phyloP scores from a whole-genome alignment of 2,329 filamentous ascomycete genomes.

The Penicillium capsulatum region DNA sequence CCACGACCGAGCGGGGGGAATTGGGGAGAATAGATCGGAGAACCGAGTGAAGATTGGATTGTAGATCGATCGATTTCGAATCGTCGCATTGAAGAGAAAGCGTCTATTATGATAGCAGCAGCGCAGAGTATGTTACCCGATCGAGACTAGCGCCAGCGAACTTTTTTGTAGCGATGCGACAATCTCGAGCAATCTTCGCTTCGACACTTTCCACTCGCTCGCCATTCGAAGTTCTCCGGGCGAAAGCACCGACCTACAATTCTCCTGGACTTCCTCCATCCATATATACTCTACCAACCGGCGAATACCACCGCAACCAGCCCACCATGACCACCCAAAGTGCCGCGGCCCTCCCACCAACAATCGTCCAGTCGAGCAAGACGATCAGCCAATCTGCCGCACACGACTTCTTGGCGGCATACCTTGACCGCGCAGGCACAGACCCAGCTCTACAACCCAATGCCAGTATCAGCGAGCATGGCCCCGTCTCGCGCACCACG shows the following conservation, averaged over 20 bases:
- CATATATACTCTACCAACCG: background rate
- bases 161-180: slow-evolving; percentile 21
- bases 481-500: slow-evolving; percentile 41
- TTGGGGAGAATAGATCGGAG: background rate
- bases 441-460: slow-evolving; percentile 44
- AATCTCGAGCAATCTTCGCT: slow-evolving; percentile 1
- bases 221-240: slow-evolving; percentile 2
- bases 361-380: slow-evolving; percentile 34
- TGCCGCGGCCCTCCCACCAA: slow-evolving; percentile 37
- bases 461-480: slow-evolving; percentile 42
- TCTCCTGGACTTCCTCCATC: background rate
- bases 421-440: slow-evolving; percentile 40
- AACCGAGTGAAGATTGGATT: no score
- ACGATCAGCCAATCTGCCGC: slow-evolving; percentile 38
- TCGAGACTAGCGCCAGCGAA: slow-evolving; percentile 23
- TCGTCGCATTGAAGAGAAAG: background rate
- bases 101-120: background rate
- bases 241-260: slow-evolving; percentile 1
- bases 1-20: background rate
- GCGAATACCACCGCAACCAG: slow-evolving; percentile 4
- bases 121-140: slow-evolving; percentile 12
- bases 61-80: no score
- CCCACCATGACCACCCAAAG: slow-evolving; percentile 36
- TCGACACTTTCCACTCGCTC: slow-evolving; percentile 3
- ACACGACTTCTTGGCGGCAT: slow-evolving; percentile 42